Base-by-base conservation (phyloP, 768 basidiomycete species). In the Hemileccinum impolitum region DNA sequence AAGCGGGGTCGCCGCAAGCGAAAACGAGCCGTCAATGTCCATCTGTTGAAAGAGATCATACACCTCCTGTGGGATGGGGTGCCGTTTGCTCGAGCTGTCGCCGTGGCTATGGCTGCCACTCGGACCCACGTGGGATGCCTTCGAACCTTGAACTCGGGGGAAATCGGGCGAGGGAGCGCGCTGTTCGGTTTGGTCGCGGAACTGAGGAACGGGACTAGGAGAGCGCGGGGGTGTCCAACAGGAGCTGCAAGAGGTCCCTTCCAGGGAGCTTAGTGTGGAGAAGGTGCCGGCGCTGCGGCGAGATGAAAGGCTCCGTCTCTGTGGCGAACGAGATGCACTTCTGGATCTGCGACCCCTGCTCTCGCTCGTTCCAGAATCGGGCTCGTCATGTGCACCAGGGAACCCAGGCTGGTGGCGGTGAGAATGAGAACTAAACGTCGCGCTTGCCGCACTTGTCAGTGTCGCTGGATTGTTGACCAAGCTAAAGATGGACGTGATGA, bases 191-290 rank as follows among this genome's bases (percentile, higher is more conserved):
- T 53, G 62, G 46, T 66, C 67, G 42, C 55, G 65, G 26, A 58
- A 58, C 6, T 47, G 60, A 21, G 65, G 48, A 13, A 48, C 55
- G 7, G 63, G 64, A 28, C 50, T 60, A 8, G 45, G 62, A 40
- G 52, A 49, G 45, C 56, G 63, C 18, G 58, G 60, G 6, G 51
- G 23, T 25, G 48, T 61, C 66, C 58, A 71, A 69, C 70, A 67
- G 55, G 56, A 70, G 30, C 65, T 70, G n/a, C 67, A 65, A 19
- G 58, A 65, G 8, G 67, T 70, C 1, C 57, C 67, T 3, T 71
- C 69, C 1, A 81, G 57, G 5, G 80, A 77, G 46, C 80, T 81
- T 26, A 80, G 41, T 0, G 77, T 79, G 11, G 79, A 74, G 50
- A 75, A 74, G 0, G 71, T 70, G 28, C 51, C 53, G 0, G 47